A percentile compares a stretch with the other conserved stretches of the same genome.
Conservation (phyloP, 2,329 filamentous ascomycete species). For the Sclerotiophoma versabilis region DNA sequence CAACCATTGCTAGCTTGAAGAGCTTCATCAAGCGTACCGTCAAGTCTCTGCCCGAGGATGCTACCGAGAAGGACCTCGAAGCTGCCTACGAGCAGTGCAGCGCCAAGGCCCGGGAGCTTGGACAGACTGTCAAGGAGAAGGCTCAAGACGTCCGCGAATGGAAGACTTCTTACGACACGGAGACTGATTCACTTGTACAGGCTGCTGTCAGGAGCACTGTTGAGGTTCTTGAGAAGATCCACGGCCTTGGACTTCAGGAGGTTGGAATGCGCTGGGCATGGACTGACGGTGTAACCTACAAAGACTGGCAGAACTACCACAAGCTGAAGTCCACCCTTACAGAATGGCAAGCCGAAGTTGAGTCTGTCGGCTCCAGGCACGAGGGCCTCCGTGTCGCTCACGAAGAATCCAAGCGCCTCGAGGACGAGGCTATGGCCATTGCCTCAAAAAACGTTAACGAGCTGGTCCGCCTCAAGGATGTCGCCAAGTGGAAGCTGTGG, state of each 20-base stretch:
- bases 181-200: constrained; percentile 72
- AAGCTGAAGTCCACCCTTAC: constrained; percentile 82
- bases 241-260: constrained; percentile 84
- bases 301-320: constrained; percentile 96
- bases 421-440: constrained; percentile 80
- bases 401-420: constrained; percentile 70
- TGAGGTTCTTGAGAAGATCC: constrained; percentile 80
- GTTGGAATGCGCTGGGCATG: constrained; percentile 94
- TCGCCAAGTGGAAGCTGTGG: constrained; percentile 82
- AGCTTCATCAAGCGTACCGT: constrained; percentile 67
- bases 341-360: constrained; percentile 84
- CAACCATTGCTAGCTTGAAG: constrained; percentile 72
- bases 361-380: constrained; percentile 76
- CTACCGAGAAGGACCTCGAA: constrained; percentile 60
- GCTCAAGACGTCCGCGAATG: constrained; percentile 80
- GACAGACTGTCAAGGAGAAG: constrained; percentile 75
- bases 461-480: constrained; percentile 79
- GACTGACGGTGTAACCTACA: constrained; percentile 94
- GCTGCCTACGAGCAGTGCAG: constrained; percentile 61
- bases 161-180: constrained; percentile 74
- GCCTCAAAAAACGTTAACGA: constrained; percentile 82
- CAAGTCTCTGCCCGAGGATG: constrained; percentile 63
- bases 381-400: constrained; percentile 73
- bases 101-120: constrained; percentile 69
- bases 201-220: constrained; percentile 81